Conservation (phyloP, 2,329 filamentous ascomycete genomes). For the Aschersonia sp. region DNA sequence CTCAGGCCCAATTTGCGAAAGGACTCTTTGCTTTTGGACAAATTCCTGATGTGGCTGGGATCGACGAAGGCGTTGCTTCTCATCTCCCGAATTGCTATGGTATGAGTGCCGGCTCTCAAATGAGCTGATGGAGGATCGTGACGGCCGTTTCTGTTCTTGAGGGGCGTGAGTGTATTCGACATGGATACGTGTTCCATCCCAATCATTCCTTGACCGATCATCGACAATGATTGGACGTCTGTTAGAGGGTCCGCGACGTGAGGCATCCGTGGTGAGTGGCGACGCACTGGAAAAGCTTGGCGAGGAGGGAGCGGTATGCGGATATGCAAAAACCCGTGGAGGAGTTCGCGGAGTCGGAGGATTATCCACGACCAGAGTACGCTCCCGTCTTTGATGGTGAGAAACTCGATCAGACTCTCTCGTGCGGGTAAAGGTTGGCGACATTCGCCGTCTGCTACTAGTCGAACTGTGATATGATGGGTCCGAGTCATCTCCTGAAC, state of each 20-base stretch:
- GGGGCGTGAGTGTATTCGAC: conserved; percentile 20
- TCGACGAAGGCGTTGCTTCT: conserved; percentile 12
- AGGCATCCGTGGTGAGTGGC: conserved; percentile 12
- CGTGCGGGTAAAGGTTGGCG: conserved; percentile 23
- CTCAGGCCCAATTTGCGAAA: conserved; percentile 12
- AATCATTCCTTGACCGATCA: conserved; percentile 13
- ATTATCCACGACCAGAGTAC: conserved; percentile 28
- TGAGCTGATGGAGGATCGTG: conserved; percentile 20
- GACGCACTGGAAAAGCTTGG: conserved; percentile 12
- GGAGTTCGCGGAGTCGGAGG: conserved; percentile 31
- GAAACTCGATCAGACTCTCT: conserved; percentile 17
- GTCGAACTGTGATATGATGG: conserved; percentile 16
- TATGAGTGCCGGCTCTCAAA: conserved; percentile 17
- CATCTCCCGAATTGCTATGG: conserved; percentile 12
- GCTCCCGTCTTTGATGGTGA: conserved; percentile 19
- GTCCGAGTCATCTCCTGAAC: conserved; percentile 23
- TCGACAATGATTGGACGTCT: conserved; percentile 23
- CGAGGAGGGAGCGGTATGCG: conserved; percentile 26
- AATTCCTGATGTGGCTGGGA: conserved; percentile 11
- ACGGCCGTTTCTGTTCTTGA: conserved; percentile 14
- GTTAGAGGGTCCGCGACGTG: conserved; percentile 10
- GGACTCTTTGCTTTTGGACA: conserved; percentile 1
- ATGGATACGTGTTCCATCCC: conserved; percentile 14
- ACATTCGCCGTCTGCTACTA: conserved; percentile 16
- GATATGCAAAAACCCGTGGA: conserved; percentile 23